Conservation (phyloP, 768 basidiomycete species). For the Mycena olivaceomarginata region DNA sequence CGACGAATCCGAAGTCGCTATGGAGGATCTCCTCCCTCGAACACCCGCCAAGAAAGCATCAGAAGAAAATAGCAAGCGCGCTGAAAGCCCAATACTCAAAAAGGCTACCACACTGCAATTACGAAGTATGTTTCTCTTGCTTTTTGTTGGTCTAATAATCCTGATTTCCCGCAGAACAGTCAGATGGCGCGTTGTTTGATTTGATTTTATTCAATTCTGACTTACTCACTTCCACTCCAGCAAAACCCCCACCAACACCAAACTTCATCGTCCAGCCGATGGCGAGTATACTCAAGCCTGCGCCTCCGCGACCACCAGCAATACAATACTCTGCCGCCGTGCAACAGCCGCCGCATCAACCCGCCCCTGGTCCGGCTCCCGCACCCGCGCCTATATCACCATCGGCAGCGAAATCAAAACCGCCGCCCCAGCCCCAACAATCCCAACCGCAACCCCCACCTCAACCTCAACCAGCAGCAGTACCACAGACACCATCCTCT, state of each 20-base stretch:
- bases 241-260: slow-evolving; percentile 87
- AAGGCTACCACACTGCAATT: slow-evolving; percentile 78
- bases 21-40: slow-evolving; percentile 84
- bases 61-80: slow-evolving; percentile 87
- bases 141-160: neutral
- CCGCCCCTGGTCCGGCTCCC: slow-evolving; percentile 51
- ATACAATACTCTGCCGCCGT: slow-evolving; percentile 44
- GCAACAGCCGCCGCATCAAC: slow-evolving; percentile 42
- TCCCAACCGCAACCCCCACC: slow-evolving; percentile 16
- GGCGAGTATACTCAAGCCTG: slow-evolving; percentile 82
- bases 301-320: slow-evolving; percentile 56
- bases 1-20: slow-evolving; percentile 84
- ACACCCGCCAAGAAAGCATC: slow-evolving; percentile 85
- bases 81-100: slow-evolving; percentile 88
- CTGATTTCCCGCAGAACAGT: slow-evolving; percentile 71
- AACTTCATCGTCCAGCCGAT: slow-evolving; percentile 89
- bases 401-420: slow-evolving; percentile 49
- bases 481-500: slow-evolving; percentile 58
- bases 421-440: neutral
- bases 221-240: slow-evolving; percentile 52
- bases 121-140: slow-evolving; percentile 75
- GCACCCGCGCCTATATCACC: slow-evolving; percentile 51
- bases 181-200: slow-evolving; percentile 73
- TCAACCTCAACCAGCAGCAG: slow-evolving; percentile 50
- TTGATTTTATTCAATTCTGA: neutral